Base-by-base conservation (phyloP, 2,329 filamentous ascomycete species). In the Colletotrichum sp. region DNA sequence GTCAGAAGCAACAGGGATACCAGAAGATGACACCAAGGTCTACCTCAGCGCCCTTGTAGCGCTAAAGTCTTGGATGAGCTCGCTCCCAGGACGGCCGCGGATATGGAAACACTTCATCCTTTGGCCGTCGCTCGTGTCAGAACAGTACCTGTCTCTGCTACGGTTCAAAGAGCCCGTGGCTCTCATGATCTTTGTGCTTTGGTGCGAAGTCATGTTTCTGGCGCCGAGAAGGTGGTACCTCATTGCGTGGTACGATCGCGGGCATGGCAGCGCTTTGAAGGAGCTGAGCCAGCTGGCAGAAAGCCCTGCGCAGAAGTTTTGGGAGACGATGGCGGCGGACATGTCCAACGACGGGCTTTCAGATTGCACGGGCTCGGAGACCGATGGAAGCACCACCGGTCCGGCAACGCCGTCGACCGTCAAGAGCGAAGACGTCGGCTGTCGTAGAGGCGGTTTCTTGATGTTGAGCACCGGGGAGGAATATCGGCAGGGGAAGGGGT, bases 31-130 rank as follows among this genome's bases (percentile, higher is more conserved):
- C 13, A 66, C 36, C 6, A 57, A 70, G 12, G 52, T 39, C 39
- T 71, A 75, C 26, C 44, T 70, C 3, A 64, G 30, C 7, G 75
- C 76, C 5, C 67, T 78, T 21, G 36, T 24, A 18, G 76, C 76
- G 7, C 75, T 78, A 18, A 75, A 62, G 21, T 60, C 60, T 26
- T 78, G 75, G 71, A 52, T 71, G 24, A 44, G 24, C 4, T 75
- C 71, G 28, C 70, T 78, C 1, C 75, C 76, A 7, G 76, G 76
- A 3, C 57, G 76, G 3, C 76, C 76, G 2, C 64, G 76, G 60
- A 69, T 78, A 68, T 78, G 71, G 74, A 77, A 76, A 32, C 74
- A 78, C 55, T 77, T 78, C 52, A 76, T 78, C n/a, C 49, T 76
- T 4, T 78, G 76, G 76, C 76, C 76, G 5, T 69, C 70, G 8